phyloP scores from a whole-genome alignment of 2,329 filamentous ascomycete genomes.

The Huntiella decipiens region DNA sequence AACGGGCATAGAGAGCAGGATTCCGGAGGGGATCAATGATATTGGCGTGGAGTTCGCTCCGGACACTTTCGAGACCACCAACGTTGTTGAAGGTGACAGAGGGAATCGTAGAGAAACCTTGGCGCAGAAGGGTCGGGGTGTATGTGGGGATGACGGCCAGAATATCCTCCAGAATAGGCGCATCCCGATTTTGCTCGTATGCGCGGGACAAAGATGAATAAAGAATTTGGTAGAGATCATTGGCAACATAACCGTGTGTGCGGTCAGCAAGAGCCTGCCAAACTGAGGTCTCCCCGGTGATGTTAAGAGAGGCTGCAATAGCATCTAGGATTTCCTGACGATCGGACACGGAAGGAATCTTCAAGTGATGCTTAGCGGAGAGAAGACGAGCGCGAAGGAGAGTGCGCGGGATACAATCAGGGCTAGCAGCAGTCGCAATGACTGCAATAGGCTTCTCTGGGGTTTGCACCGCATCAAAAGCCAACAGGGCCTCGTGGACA shows the following conservation, averaged over 20 bases:
- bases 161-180: constrained; percentile 36
- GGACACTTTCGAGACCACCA: constrained; percentile 62
- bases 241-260: constrained; percentile 84
- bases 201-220: neutral
- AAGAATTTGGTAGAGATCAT: constrained; percentile 44
- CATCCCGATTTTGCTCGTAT: neutral
- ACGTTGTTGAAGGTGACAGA: constrained; percentile 88
- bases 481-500: constrained; percentile 6
- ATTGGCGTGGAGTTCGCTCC: constrained; percentile 62
- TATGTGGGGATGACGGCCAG: constrained; percentile 48
- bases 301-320: constrained; percentile 43
- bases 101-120: constrained; percentile 88
- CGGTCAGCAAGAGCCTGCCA: constrained; percentile 56
- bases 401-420: constrained; percentile 68
- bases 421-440: constrained; percentile 75
- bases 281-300: constrained; percentile 44
- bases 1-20: constrained; percentile 54
- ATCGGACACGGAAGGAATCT: constrained; percentile 62
- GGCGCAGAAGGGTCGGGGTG: constrained; percentile 50
- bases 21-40: constrained; percentile 80
- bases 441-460: constrained; percentile 49
- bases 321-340: constrained; percentile 61
- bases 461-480: constrained; percentile 4
- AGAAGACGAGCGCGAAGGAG: constrained; percentile 58
- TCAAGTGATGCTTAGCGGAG: constrained; percentile 69